Evolutionary conservation across 257 asterid species (phyloP).

Genomic region (Solanum bulbocastanum): DNA sequence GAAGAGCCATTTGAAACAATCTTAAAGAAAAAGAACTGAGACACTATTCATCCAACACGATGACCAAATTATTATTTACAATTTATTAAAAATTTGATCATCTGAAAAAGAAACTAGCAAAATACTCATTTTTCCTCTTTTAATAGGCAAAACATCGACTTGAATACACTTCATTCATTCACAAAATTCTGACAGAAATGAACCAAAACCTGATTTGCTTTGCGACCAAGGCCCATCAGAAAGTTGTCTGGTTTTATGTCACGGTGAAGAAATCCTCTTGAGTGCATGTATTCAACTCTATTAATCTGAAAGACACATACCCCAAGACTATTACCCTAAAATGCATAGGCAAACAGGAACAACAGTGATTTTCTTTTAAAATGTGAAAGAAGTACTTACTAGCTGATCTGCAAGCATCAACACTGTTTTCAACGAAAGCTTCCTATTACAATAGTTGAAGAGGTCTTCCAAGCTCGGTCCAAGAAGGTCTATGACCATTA

Average conservation of each 20-base stretch:
- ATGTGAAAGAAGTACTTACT: constrained; percentile 30
- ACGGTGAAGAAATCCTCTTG: constrained; percentile 97
- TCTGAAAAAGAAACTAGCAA: neutral
- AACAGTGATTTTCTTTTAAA: neutral
- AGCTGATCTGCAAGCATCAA: constrained; percentile 92
- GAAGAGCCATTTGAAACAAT: neutral
- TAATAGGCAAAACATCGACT: neutral
- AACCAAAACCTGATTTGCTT: constrained; percentile 73
- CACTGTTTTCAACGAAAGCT: constrained; percentile 70
- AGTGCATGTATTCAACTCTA: constrained; percentile 92
- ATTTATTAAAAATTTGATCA: neutral
- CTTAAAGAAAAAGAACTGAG: neutral
- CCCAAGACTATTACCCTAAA: neutral
- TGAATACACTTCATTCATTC: neutral
- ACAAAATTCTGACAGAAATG: neutral
- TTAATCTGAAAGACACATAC: constrained; percentile 41
- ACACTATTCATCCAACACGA: neutral
- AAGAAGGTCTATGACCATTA: constrained; percentile 92
- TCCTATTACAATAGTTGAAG: constrained; percentile 77
- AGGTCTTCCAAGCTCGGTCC: constrained; percentile 95
- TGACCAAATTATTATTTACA: neutral
- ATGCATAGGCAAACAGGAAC: neutral
- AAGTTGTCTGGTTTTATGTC: constrained; percentile 94
- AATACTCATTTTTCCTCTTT: neutral
- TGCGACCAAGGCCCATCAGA: constrained; percentile 95